A percentile compares a stretch with the other conserved stretches of the same genome.
These are phyloP conservation scores for Chimonanthus salicifolius DNA, from an alignment of 164 flowering plant genomes.

Conservation along the genomic window DNA sequence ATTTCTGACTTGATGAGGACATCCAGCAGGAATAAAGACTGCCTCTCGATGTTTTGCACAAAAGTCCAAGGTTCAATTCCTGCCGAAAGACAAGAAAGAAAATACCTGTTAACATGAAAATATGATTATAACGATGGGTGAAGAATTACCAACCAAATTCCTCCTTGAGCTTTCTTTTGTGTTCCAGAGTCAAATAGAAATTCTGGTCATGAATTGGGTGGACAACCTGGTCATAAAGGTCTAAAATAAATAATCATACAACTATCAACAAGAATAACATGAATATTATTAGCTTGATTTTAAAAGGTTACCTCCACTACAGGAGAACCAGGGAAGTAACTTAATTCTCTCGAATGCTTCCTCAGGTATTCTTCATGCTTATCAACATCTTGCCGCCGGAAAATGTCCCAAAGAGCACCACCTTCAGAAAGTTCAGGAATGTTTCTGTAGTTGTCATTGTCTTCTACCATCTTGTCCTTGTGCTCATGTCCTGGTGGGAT, in stretches of 20 bases:
- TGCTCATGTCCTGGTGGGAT: no score
- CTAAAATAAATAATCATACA: neutral
- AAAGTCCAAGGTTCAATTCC: constrained; percentile 91
- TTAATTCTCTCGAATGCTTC: constrained; percentile 27
- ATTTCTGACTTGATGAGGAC: constrained; percentile 92
- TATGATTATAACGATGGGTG: neutral
- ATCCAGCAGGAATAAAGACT: constrained; percentile 91
- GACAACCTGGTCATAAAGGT: constrained; percentile 35
- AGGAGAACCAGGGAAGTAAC: constrained; percentile 19
- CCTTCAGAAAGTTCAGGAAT: constrained; percentile 4
- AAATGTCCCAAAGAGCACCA: constrained; percentile 40
- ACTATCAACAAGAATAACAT: neutral
- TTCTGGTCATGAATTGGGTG: constrained; percentile 87
- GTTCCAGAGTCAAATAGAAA: constrained; percentile 61
- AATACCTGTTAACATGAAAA: neutral
- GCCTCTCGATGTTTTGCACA: constrained; percentile 79
- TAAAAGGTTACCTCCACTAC: constrained; percentile 19
- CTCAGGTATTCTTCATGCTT: constrained; percentile 28
- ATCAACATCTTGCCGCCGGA: constrained; percentile 31
- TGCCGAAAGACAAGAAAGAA: constrained; percentile 11
- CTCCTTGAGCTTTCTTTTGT: constrained; percentile 70
- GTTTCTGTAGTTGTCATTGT: no score
- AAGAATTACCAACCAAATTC: constrained; percentile 52
- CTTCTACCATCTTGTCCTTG: no score
- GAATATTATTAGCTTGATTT: neutral